A percentile compares a stretch with the other conserved stretches of the same genome.
Evolutionary conservation across 1,284 basidiomycete genomes (phyloP).

Genomic region (Ustilago tritici): DNA sequence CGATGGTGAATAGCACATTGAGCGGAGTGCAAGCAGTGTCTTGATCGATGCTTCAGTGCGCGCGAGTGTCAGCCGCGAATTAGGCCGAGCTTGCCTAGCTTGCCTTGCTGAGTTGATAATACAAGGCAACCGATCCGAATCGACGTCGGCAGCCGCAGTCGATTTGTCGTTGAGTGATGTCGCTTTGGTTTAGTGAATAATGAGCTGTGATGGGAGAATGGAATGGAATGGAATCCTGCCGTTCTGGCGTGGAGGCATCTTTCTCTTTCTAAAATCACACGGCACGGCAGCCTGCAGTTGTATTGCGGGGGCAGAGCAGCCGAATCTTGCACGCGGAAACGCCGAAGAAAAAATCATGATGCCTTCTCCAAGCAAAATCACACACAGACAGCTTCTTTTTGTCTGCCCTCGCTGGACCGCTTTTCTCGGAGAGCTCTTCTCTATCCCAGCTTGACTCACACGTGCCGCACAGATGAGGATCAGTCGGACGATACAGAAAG

Average conservation of each 20-base stretch:
- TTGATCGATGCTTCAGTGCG: background rate
- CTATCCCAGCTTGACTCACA: too few species aligned
- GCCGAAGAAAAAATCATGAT: slow-evolving; percentile 2
- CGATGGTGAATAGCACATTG: background rate
- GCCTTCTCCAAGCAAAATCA: background rate
- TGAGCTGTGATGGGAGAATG: slow-evolving; percentile 2
- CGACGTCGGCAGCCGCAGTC: background rate
- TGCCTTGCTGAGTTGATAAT: background rate
- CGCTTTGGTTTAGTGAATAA: background rate
- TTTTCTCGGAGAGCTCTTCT: too few species aligned
- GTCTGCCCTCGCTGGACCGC: background rate
- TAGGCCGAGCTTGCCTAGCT: background rate
- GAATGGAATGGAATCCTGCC: background rate
- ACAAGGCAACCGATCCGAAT: background rate
- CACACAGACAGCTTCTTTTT: slow-evolving; percentile 11
- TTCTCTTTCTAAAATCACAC: slow-evolving; percentile 6
- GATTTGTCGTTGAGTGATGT: background rate
- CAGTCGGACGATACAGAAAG: too few species aligned
- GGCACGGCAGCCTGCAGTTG: background rate
- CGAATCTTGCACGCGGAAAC: slow-evolving; percentile 20
- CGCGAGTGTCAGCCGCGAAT: background rate
- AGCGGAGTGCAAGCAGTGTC: background rate
- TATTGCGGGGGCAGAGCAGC: background rate
- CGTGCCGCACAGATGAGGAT: too few species aligned
- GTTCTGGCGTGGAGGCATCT: slow-evolving; percentile 30